Evolutionary conservation across 768 basidiomycete species (phyloP).

Genomic region (Tubosaeta sp.): DNA sequence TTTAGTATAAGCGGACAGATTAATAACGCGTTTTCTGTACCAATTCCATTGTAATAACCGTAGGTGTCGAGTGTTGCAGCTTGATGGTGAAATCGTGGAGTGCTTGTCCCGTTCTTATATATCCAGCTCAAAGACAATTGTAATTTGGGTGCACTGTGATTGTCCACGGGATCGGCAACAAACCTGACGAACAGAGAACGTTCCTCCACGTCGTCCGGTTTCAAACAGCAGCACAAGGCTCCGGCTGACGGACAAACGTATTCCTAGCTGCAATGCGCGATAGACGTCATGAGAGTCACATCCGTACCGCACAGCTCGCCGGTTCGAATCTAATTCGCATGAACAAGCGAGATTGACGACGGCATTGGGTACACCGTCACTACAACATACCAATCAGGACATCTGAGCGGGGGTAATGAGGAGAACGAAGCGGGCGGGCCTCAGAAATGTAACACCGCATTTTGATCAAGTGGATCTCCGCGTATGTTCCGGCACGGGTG

Average conservation of each 20-base stretch:
- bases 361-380: too few relatives aligned
- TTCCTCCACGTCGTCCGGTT: not conserved
- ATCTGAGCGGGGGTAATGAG: not conserved
- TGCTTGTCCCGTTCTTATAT: slow-evolving; percentile 9
- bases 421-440: not conserved
- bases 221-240: not conserved
- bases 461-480: not conserved
- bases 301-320: too few relatives aligned
- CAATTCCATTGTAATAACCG: slow-evolving; percentile 6
- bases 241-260: not conserved
- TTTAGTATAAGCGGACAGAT: not conserved
- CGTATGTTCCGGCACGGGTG: not conserved
- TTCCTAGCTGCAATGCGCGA: not conserved
- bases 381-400: not conserved
- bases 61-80: not conserved
- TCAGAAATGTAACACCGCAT: slow-evolving; percentile 1
- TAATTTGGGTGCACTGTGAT: not conserved
- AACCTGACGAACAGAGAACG: not conserved
- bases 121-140: not conserved
- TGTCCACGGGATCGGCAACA: not conserved
- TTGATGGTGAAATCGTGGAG: not conserved
- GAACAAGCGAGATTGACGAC: too few relatives aligned
- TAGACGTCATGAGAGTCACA: not conserved
- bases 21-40: not conserved
- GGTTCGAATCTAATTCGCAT: not conserved